Conservation (phyloP, 2,329 filamentous ascomycete genomes). For the Emergomyces orientalis region DNA sequence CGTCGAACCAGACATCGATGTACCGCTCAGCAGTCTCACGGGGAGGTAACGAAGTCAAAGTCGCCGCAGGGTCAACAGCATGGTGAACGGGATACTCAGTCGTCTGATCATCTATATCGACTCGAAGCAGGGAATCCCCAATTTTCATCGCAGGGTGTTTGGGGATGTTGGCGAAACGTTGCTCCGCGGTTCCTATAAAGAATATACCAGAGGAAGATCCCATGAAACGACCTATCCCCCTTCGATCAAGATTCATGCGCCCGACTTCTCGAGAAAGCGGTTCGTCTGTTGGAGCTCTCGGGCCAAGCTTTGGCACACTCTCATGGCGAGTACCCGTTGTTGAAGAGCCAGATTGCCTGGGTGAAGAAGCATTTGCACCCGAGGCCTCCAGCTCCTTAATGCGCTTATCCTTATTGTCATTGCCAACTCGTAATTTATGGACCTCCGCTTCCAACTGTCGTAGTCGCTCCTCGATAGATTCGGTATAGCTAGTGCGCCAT, state of each 20-base stretch:
- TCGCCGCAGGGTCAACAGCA: background rate
- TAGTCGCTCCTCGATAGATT: conserved; percentile 14
- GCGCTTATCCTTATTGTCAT: conserved; percentile 11
- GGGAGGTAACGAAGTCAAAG: conserved; percentile 7
- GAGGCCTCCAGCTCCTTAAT: conserved; percentile 12
- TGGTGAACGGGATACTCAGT: conserved; percentile 11
- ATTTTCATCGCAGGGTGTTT: conserved; percentile 9
- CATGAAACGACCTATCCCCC: conserved; percentile 13
- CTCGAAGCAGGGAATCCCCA: conserved; percentile 12
- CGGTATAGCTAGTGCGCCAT: conserved; percentile 10
- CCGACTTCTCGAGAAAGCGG: conserved; percentile 14
- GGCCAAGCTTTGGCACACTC: background rate
- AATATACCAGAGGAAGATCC: conserved; percentile 14
- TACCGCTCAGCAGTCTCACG: conserved; percentile 10
- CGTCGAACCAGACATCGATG: conserved; percentile 13
- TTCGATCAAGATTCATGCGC: conserved; percentile 12
- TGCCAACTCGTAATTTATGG: conserved; percentile 10
- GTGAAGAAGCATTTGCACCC: background rate
- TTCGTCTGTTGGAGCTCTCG: conserved; percentile 9
- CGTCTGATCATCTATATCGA: conserved; percentile 12
- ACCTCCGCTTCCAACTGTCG: conserved; percentile 13
- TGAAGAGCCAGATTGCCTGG: background rate
- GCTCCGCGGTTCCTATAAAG: conserved; percentile 14
- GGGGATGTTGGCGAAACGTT: conserved; percentile 10
- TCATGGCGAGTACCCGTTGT: background rate